A percentile compares a stretch with the other conserved stretches of the same genome.
These are phyloP conservation scores for Areca catechu DNA, from an alignment of 176 grass and related monocot genomes.

Conservation along the genomic window DNA sequence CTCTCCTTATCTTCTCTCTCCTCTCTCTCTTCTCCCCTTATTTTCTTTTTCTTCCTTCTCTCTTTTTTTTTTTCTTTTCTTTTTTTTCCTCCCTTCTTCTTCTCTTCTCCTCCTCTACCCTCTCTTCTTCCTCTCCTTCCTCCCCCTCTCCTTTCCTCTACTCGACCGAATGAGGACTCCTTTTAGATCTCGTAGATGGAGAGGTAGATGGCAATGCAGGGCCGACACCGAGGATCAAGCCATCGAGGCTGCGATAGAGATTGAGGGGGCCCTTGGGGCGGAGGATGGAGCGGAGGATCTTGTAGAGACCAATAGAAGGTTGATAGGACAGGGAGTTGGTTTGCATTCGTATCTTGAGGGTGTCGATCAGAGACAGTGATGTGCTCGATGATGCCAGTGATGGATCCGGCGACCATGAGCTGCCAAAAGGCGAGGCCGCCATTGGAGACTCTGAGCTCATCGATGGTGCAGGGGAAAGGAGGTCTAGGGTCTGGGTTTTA, in stretches of 20 bases:
- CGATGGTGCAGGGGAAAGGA: not conserved
- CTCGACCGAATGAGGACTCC: too few species aligned
- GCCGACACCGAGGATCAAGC: conserved; percentile 11
- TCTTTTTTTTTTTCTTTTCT: too few species aligned
- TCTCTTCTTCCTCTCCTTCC: too few species aligned
- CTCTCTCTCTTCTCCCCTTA: too few species aligned
- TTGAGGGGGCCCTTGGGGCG: conserved; percentile 8
- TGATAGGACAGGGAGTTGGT: not conserved
- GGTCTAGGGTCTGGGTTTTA: too few species aligned
- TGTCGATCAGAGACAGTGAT: conserved; percentile 11
- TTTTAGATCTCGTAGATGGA: conserved; percentile 6
- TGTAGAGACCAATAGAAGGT: conserved; percentile 1
- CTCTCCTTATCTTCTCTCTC: too few species aligned
- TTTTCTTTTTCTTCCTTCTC: too few species aligned
- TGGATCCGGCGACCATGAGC: conserved; percentile 16
- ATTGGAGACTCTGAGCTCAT: not conserved
- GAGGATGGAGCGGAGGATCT: conserved; percentile 4
- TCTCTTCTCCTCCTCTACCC: too few species aligned
- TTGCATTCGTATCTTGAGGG: conserved; percentile 18
- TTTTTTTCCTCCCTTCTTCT: too few species aligned
- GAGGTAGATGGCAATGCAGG: conserved; percentile 19
- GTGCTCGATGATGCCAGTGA: conserved; percentile 14
- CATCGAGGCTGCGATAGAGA: conserved; percentile 12
- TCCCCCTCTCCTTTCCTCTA: too few species aligned
- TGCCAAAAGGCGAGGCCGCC: conserved; percentile 13